Percentiles rank a stretch among this genome's conserved stretches.
These are phyloP conservation scores for Zymoseptoria passerinii DNA, from an alignment of 2,329 filamentous ascomycete species.

Conservation along the genomic window DNA sequence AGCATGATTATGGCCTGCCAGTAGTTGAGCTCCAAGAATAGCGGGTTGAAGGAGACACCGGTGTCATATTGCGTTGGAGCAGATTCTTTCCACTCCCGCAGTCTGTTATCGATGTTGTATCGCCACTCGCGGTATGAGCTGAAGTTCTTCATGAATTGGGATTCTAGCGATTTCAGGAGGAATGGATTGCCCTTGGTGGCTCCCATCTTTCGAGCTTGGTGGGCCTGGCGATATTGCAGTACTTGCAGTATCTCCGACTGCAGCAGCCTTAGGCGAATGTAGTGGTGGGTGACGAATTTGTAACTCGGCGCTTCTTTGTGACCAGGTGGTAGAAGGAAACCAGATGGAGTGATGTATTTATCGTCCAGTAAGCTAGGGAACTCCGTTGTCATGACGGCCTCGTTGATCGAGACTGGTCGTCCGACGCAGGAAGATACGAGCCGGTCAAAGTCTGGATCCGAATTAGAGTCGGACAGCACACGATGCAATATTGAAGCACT, in stretches of 20 bases:
- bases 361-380: constrained; percentile 87
- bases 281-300: constrained; percentile 85
- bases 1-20: constrained; percentile 97
- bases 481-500: neutral
- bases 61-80: constrained; percentile 71
- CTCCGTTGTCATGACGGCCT: constrained; percentile 91
- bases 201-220: constrained; percentile 60
- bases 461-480: neutral
- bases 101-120: constrained; percentile 70
- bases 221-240: constrained; percentile 81
- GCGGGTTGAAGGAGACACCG: constrained; percentile 78
- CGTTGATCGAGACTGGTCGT: constrained; percentile 86
- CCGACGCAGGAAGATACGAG: constrained; percentile 91
- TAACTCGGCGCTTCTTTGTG: constrained; percentile 59
- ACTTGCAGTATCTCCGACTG: constrained; percentile 96
- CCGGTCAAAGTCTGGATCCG: constrained; percentile 53
- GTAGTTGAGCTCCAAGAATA: constrained; percentile 91
- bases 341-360: constrained; percentile 71
- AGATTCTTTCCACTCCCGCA: constrained; percentile 79
- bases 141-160: constrained; percentile 76
- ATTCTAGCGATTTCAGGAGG: constrained; percentile 71
- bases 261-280: constrained; percentile 76
- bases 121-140: constrained; percentile 84
- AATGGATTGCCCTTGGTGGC: constrained; percentile 59
- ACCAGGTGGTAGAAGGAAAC: constrained; percentile 55